Conservation (phyloP, 495 filamentous ascomycete species). For the Jackrogersella multiformis region DNA sequence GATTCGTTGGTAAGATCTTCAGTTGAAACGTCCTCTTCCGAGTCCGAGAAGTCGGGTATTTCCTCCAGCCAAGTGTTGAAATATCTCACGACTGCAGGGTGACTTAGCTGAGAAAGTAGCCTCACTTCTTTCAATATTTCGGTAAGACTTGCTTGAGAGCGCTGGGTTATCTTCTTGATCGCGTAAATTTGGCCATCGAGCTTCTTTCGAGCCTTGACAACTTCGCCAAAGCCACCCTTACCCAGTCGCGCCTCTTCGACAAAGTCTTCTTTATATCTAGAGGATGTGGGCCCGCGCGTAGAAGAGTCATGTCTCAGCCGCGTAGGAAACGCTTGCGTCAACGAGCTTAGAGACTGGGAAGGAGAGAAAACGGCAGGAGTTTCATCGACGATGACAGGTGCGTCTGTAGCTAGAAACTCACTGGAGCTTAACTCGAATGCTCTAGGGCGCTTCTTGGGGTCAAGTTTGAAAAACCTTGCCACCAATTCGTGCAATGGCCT, state of each 20-base stretch:
- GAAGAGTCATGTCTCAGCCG: constrained; percentile 62
- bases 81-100: constrained; percentile 95
- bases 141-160: constrained; percentile 78
- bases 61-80: constrained; percentile 95
- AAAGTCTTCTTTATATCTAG: constrained; percentile 87
- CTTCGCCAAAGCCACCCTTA: constrained; percentile 94
- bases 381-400: constrained; percentile 61
- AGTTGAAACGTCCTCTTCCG: constrained; percentile 67
- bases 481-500: constrained; percentile 80
- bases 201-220: constrained; percentile 95
- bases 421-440: constrained; percentile 90
- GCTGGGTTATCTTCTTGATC: constrained; percentile 92
- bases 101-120: constrained; percentile 88
- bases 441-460: constrained; percentile 83
- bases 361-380: constrained; percentile 45
- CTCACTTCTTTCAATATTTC: constrained; percentile 92
- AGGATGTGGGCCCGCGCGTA: constrained; percentile 57
- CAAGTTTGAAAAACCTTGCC: constrained; percentile 79
- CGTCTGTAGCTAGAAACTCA: constrained; percentile 79
- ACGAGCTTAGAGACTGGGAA: constrained; percentile 50
- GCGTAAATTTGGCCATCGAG: constrained; percentile 93
- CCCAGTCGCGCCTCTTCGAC: constrained; percentile 87
- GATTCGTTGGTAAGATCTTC: constrained; percentile 58
- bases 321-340: constrained; percentile 50
- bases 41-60: constrained; percentile 60